These are phyloP conservation scores for Trichoderma reesei DNA, from an alignment of 495 filamentous ascomycete species.

Conservation along the genomic window DNA sequence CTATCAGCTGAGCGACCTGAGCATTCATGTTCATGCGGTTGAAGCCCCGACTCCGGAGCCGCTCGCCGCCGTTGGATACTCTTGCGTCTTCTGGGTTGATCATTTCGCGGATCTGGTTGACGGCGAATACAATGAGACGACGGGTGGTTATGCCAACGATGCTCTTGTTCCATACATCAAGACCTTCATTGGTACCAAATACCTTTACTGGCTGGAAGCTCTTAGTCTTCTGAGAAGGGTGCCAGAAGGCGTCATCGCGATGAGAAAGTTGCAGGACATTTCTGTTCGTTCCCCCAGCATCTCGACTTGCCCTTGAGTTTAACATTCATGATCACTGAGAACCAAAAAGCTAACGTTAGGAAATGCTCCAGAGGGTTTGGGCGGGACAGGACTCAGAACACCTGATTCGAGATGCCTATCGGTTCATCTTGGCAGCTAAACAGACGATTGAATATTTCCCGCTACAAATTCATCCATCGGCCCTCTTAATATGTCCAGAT, in stretches of 20 bases:
- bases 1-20: neutral
- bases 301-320: neutral
- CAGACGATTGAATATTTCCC: constrained; percentile 13
- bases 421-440: constrained; percentile 12
- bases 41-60: constrained; percentile 20
- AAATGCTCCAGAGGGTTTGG: too few species aligned
- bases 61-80: constrained; percentile 22
- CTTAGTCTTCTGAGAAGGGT: neutral
- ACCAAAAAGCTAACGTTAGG: too few species aligned
- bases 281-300: neutral
- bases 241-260: neutral
- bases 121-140: neutral
- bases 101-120: constrained; percentile 16
- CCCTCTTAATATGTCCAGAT: constrained; percentile 16
- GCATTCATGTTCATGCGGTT: constrained; percentile 6
- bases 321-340: neutral
- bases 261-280: constrained; percentile 1
- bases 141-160: neutral
- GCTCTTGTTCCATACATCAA: neutral
- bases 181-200: constrained; percentile 3
- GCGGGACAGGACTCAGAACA: neutral
- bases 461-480: constrained; percentile 16
- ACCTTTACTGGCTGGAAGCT: constrained; percentile 12
- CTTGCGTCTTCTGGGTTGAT: constrained; percentile 30
- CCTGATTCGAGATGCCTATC: constrained; percentile 12